phyloP scores from a whole-genome alignment of 768 basidiomycete genomes.

The Phanerodontia chrysosporium region DNA sequence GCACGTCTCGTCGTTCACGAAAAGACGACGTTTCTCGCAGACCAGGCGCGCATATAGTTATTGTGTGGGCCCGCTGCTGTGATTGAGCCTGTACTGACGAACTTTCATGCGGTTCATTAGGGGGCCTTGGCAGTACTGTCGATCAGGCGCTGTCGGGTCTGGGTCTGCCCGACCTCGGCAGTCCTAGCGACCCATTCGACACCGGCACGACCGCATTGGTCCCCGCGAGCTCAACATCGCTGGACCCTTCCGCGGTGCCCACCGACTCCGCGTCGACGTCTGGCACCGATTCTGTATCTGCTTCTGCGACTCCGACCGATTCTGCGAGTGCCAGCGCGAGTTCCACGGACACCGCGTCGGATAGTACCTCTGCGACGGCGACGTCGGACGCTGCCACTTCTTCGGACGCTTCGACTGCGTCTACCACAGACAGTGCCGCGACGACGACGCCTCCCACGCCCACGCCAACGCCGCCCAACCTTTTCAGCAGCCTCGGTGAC shows the following conservation, averaged over 20 bases:
- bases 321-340: conserved; percentile 5
- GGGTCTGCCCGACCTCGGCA: not conserved
- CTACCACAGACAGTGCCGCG: not conserved
- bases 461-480: conserved; percentile 1
- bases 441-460: not conserved
- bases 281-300: not conserved
- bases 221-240: conserved; percentile 12
- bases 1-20: too few relatives aligned
- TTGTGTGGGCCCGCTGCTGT: not conserved
- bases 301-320: conserved; percentile 4
- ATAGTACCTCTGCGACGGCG: conserved; percentile 4
- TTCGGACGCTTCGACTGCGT: not conserved
- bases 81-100: too few relatives aligned
- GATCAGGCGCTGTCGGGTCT: not conserved
- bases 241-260: conserved; percentile 2
- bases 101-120: too few relatives aligned
- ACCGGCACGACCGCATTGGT: not conserved
- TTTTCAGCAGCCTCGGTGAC: not conserved
- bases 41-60: too few relatives aligned
- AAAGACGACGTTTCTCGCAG: too few relatives aligned
- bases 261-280: not conserved
- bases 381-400: not conserved
- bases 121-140: not conserved
- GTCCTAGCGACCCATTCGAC: not conserved
- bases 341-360: conserved; percentile 3